Evolutionary conservation across 257 asterid species (phyloP).

Genomic region (Solanum sitiens): DNA sequence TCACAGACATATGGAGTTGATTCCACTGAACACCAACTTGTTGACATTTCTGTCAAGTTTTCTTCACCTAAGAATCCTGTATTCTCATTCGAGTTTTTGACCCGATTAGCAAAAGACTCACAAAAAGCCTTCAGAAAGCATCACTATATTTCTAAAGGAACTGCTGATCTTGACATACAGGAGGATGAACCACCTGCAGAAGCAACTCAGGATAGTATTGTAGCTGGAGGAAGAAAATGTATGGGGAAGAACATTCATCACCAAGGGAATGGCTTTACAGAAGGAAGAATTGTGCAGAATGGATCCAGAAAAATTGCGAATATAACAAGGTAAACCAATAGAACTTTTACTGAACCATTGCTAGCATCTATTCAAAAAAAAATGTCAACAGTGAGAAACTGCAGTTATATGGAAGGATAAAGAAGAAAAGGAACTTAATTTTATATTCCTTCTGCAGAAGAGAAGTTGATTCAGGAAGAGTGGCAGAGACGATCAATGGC

Average conservation of each 20-base stretch:
- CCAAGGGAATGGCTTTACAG: constrained; percentile 2
- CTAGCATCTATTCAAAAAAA: not conserved
- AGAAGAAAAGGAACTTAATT: not conserved
- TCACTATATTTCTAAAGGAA: not conserved
- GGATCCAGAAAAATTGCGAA: not conserved
- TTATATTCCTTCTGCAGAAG: constrained; percentile 11
- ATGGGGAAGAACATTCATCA: not conserved
- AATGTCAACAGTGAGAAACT: not conserved
- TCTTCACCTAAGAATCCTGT: not conserved
- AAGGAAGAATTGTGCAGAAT: constrained; percentile 9
- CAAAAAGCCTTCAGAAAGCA: not conserved
- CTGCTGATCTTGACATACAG: constrained; percentile 21
- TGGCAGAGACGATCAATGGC: constrained; percentile 9
- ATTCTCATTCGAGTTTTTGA: not conserved
- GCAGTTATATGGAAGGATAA: not conserved
- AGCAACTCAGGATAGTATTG: not conserved
- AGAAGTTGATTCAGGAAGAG: constrained; percentile 10
- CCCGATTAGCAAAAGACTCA: not conserved
- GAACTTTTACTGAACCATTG: not conserved
- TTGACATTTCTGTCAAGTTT: not conserved
- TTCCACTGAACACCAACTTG: not conserved
- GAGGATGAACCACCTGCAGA: constrained; percentile 17
- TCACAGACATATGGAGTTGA: not conserved
- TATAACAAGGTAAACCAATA: constrained; percentile 12
- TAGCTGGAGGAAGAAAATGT: constrained; percentile 11